Percentiles rank a stretch among this genome's conserved stretches.
phyloP scores from a whole-genome alignment of 140 eudicot genomes.

The Stevia rebaudiana region DNA sequence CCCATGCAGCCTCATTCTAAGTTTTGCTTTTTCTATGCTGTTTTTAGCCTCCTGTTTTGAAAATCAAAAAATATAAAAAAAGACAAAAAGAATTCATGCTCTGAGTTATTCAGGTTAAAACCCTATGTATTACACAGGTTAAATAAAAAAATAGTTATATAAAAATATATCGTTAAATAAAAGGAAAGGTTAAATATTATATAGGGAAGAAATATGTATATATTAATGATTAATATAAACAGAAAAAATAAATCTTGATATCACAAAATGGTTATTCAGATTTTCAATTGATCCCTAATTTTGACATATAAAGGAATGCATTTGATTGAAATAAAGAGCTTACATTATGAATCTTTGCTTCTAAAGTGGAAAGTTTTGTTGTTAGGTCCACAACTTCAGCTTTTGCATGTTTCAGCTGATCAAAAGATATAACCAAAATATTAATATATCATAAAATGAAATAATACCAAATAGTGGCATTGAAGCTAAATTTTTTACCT shows the following conservation, averaged over 20 bases:
- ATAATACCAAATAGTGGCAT: background rate
- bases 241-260: no score
- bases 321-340: slow-evolving; percentile 13
- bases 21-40: slow-evolving; percentile 42
- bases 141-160: no score
- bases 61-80: background rate
- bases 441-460: background rate
- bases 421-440: background rate
- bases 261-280: no score
- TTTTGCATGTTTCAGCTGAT: slow-evolving; percentile 37
- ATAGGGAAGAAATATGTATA: no score
- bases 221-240: no score
- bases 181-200: no score
- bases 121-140: no score
- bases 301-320: background rate
- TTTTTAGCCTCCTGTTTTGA: slow-evolving; percentile 10
- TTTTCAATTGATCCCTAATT: no score
- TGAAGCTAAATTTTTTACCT: slow-evolving; percentile 21
- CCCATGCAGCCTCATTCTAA: slow-evolving; percentile 70
- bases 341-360: slow-evolving; percentile 45
- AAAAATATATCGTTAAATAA: no score
- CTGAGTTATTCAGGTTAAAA: background rate
- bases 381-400: slow-evolving; percentile 46
- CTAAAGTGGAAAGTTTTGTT: slow-evolving; percentile 35
- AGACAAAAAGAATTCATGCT: background rate